Conservation (phyloP, 2,329 filamentous ascomycete species). For the Rutstroemia sp. region DNA sequence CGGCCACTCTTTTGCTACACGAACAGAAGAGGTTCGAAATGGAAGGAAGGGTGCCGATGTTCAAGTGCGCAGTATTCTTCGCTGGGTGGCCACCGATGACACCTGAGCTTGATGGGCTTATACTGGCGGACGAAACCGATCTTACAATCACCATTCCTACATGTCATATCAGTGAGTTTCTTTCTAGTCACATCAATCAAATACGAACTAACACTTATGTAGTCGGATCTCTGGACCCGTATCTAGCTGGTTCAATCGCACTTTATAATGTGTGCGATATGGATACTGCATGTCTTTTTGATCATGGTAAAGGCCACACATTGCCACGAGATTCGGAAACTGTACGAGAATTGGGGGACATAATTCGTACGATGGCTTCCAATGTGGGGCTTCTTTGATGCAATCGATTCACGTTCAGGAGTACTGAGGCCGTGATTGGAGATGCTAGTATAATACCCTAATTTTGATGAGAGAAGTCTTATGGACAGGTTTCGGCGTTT, state of each 20-base stretch:
- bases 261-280: slow-evolving; percentile 58
- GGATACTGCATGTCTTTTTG: slow-evolving; percentile 53
- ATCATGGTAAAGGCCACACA: slow-evolving; percentile 59
- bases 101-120: slow-evolving; percentile 37
- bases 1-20: slow-evolving; percentile 45
- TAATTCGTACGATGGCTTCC: slow-evolving; percentile 21
- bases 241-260: slow-evolving; percentile 53
- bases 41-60: slow-evolving; percentile 25
- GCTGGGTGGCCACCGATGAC: slow-evolving; percentile 47
- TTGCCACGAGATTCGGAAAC: slow-evolving; percentile 43
- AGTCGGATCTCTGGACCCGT: slow-evolving; percentile 52
- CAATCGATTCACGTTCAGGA: no score
- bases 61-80: slow-evolving; percentile 43
- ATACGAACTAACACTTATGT: slow-evolving; percentile 14
- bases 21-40: slow-evolving; percentile 35
- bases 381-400: slow-evolving; percentile 10
- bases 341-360: slow-evolving; percentile 26
- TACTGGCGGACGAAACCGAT: slow-evolving; percentile 45
- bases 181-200: background rate
- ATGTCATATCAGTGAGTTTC: slow-evolving; percentile 31
- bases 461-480: background rate
- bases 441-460: no score
- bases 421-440: no score
- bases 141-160: slow-evolving; percentile 45
- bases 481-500: background rate